A percentile compares a stretch with the other conserved stretches of the same genome.
Conservation (phyloP, 1,284 basidiomycete species). For the Cryptococcus neoformans region DNA sequence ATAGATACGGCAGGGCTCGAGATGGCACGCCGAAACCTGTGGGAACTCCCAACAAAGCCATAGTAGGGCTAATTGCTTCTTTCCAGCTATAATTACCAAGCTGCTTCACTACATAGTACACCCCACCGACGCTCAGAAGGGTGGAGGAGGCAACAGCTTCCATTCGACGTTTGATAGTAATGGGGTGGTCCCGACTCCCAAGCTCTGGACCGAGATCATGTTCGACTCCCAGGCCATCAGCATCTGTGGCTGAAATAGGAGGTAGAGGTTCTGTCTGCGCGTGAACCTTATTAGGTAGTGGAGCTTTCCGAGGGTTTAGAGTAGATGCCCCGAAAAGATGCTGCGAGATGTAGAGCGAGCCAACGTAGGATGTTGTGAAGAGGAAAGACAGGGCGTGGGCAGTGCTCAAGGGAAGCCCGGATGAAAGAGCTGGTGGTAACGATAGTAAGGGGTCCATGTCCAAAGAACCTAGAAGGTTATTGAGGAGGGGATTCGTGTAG, state of each 20-base stretch:
- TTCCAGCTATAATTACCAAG: slow-evolving; percentile 8
- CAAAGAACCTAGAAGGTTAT: no score
- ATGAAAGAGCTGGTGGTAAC: slow-evolving; percentile 51
- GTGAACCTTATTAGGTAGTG: not conserved
- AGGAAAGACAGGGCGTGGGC: slow-evolving; percentile 39
- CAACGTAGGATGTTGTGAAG: slow-evolving; percentile 52
- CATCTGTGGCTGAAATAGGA: slow-evolving; percentile 13
- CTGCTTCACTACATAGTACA: slow-evolving; percentile 28
- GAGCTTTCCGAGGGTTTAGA: not conserved
- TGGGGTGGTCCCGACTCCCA: slow-evolving; percentile 46
- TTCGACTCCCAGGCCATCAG: slow-evolving; percentile 1
- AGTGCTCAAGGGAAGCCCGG: slow-evolving; percentile 20
- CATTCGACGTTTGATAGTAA: slow-evolving; percentile 43
- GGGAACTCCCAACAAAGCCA: slow-evolving; percentile 31
- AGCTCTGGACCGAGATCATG: slow-evolving; percentile 11
- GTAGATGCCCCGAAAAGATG: slow-evolving; percentile 9
- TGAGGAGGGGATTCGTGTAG: no score
- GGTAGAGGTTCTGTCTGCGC: slow-evolving; percentile 8
- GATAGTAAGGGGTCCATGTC: slow-evolving; percentile 53
- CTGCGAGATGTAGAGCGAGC: slow-evolving; percentile 51
- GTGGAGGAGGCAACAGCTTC: slow-evolving; percentile 43
- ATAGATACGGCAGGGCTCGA: slow-evolving; percentile 56
- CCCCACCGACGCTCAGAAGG: slow-evolving; percentile 25
- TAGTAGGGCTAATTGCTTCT: slow-evolving; percentile 20
- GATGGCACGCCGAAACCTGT: slow-evolving; percentile 3